phyloP scores from a whole-genome alignment of 441 rosid genomes.

The Erysimum pusillum region DNA sequence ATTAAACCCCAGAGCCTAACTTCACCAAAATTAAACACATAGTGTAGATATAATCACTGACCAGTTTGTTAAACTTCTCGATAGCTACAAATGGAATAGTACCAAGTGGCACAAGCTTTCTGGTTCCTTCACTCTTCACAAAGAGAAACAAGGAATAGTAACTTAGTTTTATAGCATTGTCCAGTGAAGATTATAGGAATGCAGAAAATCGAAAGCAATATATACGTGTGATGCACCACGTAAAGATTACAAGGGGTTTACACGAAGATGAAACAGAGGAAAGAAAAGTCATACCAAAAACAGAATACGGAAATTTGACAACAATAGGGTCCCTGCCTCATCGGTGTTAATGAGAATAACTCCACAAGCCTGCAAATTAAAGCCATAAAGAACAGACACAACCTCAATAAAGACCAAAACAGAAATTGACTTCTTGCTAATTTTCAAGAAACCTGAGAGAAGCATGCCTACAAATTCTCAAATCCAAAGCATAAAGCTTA shows the following conservation, averaged over 20 bases:
- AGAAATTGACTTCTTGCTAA: background rate
- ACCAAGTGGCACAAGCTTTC: conserved; percentile 79
- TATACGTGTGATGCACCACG: conserved; percentile 21
- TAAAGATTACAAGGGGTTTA: conserved; percentile 11
- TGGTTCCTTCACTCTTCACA: conserved; percentile 82
- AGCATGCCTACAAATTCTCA: conserved; percentile 17
- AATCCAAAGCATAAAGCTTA: background rate
- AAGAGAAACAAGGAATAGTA: conserved; percentile 39
- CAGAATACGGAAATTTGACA: conserved; percentile 91
- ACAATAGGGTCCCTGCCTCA: conserved; percentile 81
- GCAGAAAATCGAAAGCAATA: conserved; percentile 13
- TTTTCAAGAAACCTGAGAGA: conserved; percentile 15
- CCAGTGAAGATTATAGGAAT: conserved; percentile 1
- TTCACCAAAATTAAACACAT: conserved; percentile 13
- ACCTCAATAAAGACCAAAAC: conserved; percentile 10
- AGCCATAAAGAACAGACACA: conserved; percentile 14
- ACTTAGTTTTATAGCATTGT: background rate
- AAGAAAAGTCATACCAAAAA: conserved; percentile 75
- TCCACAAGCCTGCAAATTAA: conserved; percentile 74
- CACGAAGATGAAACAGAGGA: conserved; percentile 27
- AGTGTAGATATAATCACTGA: conserved; percentile 48
- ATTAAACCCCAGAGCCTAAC: conserved; percentile 27
- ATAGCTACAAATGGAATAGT: conserved; percentile 86
- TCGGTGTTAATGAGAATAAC: conserved; percentile 88
- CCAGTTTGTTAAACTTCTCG: conserved; percentile 93